Percentiles rank a stretch among this genome's conserved stretches.
phyloP scores from a whole-genome alignment of 108 stramenopile species.

The Cyclotella atomus region DNA sequence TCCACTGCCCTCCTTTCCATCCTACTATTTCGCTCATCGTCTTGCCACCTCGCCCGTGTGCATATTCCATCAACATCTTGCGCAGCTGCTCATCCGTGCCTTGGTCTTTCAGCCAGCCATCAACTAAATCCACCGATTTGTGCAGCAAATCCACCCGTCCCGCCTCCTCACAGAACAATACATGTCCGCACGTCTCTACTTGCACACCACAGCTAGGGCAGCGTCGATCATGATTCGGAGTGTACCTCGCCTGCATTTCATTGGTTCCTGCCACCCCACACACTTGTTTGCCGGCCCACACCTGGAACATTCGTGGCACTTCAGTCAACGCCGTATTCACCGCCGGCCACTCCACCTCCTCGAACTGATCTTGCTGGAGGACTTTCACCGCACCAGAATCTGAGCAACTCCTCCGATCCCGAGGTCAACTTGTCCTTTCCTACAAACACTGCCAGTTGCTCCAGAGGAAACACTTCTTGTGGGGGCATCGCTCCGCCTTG shows the following conservation, averaged over 20 bases:
- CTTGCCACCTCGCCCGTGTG: background rate
- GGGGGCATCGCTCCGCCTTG: background rate
- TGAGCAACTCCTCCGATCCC: constrained; percentile 1
- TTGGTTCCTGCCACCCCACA: background rate
- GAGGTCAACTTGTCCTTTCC: constrained; percentile 27
- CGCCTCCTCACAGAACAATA: background rate
- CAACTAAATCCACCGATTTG: background rate
- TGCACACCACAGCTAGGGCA: constrained; percentile 1
- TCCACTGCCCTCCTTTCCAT: background rate
- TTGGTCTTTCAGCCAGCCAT: background rate
- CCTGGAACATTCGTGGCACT: constrained; percentile 9
- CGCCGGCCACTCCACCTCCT: background rate
- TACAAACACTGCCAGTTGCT: constrained; percentile 10
- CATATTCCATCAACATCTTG: background rate
- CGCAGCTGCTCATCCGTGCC: background rate
- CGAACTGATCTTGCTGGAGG: background rate
- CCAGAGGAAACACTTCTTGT: constrained; percentile 16
- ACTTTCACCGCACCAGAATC: constrained; percentile 14
- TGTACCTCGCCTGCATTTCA: background rate
- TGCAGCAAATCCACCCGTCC: background rate
- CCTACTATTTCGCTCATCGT: background rate
- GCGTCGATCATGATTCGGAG: background rate
- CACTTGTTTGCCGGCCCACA: constrained; percentile 15
- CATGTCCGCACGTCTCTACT: background rate
- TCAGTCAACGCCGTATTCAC: background rate